A percentile compares a stretch with the other conserved stretches of the same genome.
These are phyloP conservation scores for Saksenaea vasiformis DNA, from an alignment of 371 early-diverging fungal genomes.

Conservation along the genomic window DNA sequence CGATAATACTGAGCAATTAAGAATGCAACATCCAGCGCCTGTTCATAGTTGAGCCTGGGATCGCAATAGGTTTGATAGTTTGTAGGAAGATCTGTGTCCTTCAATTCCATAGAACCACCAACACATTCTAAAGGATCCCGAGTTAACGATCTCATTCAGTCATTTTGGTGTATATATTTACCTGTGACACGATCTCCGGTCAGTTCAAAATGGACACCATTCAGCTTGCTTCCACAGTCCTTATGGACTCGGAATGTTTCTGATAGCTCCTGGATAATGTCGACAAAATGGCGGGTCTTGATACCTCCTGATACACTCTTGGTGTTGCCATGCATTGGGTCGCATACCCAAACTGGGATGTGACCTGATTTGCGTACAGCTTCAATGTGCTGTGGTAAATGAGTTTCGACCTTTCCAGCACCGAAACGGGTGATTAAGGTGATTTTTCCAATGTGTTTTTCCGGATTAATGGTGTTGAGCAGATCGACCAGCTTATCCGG, in stretches of 20 bases:
- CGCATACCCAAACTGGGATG: slow-evolving; percentile 94
- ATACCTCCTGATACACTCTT: slow-evolving; percentile 77
- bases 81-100: slow-evolving; percentile 72
- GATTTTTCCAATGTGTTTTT: slow-evolving; percentile 87
- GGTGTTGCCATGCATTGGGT: slow-evolving; percentile 99
- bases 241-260: slow-evolving; percentile 85
- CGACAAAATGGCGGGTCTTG: slow-evolving; percentile 89
- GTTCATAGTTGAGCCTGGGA: slow-evolving; percentile 93
- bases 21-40: slow-evolving; percentile 94
- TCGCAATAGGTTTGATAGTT: slow-evolving; percentile 97
- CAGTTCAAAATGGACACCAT: slow-evolving; percentile 96
- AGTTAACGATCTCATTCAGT: not conserved
- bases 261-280: slow-evolving; percentile 82
- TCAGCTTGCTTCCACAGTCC: slow-evolving; percentile 69
- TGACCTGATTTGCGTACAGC: slow-evolving; percentile 87
- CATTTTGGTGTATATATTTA: slow-evolving; percentile 15
- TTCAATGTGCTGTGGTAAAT: slow-evolving; percentile 84
- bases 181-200: slow-evolving; percentile 91
- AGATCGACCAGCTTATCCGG: slow-evolving; percentile 81
- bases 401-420: slow-evolving; percentile 76
- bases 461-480: slow-evolving; percentile 85
- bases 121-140: slow-evolving; percentile 72
- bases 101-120: slow-evolving; percentile 94
- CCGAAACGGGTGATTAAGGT: slow-evolving; percentile 96
- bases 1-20: slow-evolving; percentile 87